A percentile compares a stretch with the other conserved stretches of the same genome.
These are phyloP conservation scores for Pholiota adiposa DNA, from an alignment of 1,284 basidiomycete genomes.

Conservation along the genomic window DNA sequence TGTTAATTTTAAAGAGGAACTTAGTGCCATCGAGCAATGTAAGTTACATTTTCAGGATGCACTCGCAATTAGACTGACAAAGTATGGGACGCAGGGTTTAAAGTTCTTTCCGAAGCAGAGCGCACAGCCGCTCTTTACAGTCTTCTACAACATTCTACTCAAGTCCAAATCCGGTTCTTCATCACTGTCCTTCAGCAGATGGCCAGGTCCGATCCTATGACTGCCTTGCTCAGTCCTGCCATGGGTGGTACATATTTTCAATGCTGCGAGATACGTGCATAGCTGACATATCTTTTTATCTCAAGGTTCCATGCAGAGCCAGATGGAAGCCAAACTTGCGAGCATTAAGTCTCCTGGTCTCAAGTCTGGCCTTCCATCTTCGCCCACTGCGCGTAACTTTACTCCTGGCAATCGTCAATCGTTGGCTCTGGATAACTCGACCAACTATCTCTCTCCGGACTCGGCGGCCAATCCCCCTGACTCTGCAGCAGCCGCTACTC, in stretches of 20 bases:
- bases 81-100: slow-evolving; percentile 92
- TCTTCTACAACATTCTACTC: slow-evolving; percentile 97
- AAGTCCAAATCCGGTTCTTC: slow-evolving; percentile 99
- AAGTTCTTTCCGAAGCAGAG: slow-evolving; percentile 98
- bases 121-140: slow-evolving; percentile 99
- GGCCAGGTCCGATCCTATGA: slow-evolving; percentile 97
- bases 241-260: slow-evolving; percentile 57
- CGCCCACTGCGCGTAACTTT: slow-evolving; percentile 79
- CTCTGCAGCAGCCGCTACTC: slow-evolving; percentile 72
- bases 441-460: slow-evolving; percentile 76
- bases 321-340: slow-evolving; percentile 96
- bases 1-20: slow-evolving; percentile 99
- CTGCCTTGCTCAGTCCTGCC: slow-evolving; percentile 91
- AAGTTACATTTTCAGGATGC: slow-evolving; percentile 28
- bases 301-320: slow-evolving; percentile 88
- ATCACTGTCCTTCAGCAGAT: slow-evolving; percentile 99
- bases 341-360: slow-evolving; percentile 84
- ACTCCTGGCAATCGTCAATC: slow-evolving; percentile 66
- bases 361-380: slow-evolving; percentile 73
- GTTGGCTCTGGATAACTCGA: slow-evolving; percentile 58
- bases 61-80: background rate
- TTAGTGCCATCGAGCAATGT: slow-evolving; percentile 99
- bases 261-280: background rate
- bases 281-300: background rate
- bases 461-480: slow-evolving; percentile 59